phyloP scores from a whole-genome alignment of 1,139 yeast species.

The Scheffersomyces insectosa region DNA sequence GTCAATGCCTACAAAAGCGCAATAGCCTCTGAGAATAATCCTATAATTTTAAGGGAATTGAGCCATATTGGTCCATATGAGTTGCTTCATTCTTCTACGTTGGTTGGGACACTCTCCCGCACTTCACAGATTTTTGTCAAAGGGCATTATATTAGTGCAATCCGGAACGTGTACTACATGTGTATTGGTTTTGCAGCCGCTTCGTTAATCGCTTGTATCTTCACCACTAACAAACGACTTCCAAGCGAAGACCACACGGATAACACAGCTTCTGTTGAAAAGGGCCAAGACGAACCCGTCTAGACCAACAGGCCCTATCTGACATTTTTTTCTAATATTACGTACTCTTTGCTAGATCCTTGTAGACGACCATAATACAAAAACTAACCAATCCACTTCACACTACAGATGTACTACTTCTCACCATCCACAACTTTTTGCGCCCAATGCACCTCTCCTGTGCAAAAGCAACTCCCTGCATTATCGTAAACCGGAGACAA shows the following conservation, averaged over 20 bases:
- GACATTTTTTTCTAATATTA: too few species aligned
- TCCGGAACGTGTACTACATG: conserved; percentile 36
- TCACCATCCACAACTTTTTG: too few species aligned
- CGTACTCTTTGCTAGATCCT: too few species aligned
- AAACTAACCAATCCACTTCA: too few species aligned
- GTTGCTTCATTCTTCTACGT: conserved; percentile 21
- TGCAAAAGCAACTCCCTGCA: too few species aligned
- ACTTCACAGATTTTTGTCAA: conserved; percentile 28
- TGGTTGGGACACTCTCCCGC: conserved; percentile 22
- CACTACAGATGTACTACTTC: too few species aligned
- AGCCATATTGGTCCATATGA: conserved; percentile 11
- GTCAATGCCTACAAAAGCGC: conserved; percentile 11
- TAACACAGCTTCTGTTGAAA: too few species aligned
- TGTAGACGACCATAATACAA: too few species aligned
- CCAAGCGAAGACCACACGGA: conserved; percentile 1
- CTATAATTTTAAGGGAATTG: conserved; percentile 21
- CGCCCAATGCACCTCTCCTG: too few species aligned
- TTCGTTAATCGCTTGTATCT: conserved; percentile 4
- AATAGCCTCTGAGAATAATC: conserved; percentile 16
- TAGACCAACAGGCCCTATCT: too few species aligned
- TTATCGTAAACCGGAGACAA: too few species aligned
- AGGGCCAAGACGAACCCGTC: too few species aligned
- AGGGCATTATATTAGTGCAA: conserved; percentile 28
- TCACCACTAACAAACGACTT: conserved; percentile 8
- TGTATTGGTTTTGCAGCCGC: conserved; percentile 3